Conservation (phyloP, 2,329 filamentous ascomycete species). For the Fulvia fulva region DNA sequence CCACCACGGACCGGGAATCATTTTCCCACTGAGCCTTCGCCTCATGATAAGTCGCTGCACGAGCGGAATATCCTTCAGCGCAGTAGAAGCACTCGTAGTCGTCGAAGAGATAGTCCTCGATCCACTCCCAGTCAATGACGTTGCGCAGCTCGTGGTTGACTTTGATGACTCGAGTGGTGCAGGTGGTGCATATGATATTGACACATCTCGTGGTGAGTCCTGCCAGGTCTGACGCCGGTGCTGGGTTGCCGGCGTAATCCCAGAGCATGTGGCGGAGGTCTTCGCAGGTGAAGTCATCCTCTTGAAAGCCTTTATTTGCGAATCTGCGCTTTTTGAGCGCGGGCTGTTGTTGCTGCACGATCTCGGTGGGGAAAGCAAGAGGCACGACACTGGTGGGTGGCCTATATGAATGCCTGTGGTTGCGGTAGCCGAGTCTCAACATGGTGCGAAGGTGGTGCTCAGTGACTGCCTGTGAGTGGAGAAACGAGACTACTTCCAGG, state of each 20-base stretch:
- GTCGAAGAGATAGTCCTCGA: neutral
- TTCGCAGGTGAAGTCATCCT: neutral
- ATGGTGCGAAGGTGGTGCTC: too few species aligned
- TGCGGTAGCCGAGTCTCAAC: too few species aligned
- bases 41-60: neutral
- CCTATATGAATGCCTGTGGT: too few species aligned
- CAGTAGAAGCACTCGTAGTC: neutral
- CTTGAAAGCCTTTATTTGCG: neutral
- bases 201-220: neutral
- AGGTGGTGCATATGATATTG: neutral
- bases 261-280: neutral
- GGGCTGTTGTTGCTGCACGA: too few species aligned
- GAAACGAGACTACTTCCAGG: too few species aligned
- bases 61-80: neutral
- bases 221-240: neutral
- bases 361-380: too few species aligned
- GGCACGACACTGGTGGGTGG: too few species aligned
- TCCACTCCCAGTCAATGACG: neutral
- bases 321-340: too few species aligned
- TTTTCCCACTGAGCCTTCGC: neutral
- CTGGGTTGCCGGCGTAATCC: neutral
- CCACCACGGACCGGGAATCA: neutral
- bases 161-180: neutral
- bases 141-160: neutral
- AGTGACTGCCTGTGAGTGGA: too few species aligned